Evolutionary conservation across 2,329 filamentous ascomycete genomes (phyloP), one percentile per base, ranked within the genome.

Genomic region (Venturia nashicola): DNA sequence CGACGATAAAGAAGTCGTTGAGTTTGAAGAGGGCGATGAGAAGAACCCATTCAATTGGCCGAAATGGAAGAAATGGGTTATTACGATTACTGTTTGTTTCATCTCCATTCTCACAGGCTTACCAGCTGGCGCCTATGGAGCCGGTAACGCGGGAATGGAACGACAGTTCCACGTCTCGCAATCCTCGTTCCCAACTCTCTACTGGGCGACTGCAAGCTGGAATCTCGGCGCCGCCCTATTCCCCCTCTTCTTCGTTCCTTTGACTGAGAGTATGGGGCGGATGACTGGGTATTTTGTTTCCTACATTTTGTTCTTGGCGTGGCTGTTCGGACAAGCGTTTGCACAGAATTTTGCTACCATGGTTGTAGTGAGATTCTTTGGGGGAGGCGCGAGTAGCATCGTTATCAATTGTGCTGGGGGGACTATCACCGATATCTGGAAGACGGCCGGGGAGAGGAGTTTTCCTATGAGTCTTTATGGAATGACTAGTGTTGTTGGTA

Each of bases 361-460:
- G 61, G 65, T 76, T 51, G 67, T 75, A 5, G 71, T 71, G 9
- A 68, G 75, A 8, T 73, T 76, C 67, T 73, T 76, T 66, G 69
- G 71, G 18, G 75, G 75, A 54, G 75, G 76, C 18, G 72, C 70
- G 61, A 73, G 71, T 6, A 68, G 70, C 3, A 61, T 76, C 16
- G 65, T 75, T 12, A 70, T 70, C 51, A 76, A 76, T 65, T 72
- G 70, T 18, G 71, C 73, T 43, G 66, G 66, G 18, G 72, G 71
- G 48, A 71, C 74, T 44, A 75, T 76, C 40, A 71, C 73, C 16
- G 74, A 76, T 63, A 67, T 76, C 43, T 76, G 74, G 74, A 68
- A 67, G 12, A 69, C 66, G 12, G 74, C 72, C 18, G 59, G 65
- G 34, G 69, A 68, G 4, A 66, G 74, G 1, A 74, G 70, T 34